Percentiles rank a stretch among this genome's conserved stretches.
phyloP scores from a whole-genome alignment of 345 rosid genomes.

The Arabis hirsuta region DNA sequence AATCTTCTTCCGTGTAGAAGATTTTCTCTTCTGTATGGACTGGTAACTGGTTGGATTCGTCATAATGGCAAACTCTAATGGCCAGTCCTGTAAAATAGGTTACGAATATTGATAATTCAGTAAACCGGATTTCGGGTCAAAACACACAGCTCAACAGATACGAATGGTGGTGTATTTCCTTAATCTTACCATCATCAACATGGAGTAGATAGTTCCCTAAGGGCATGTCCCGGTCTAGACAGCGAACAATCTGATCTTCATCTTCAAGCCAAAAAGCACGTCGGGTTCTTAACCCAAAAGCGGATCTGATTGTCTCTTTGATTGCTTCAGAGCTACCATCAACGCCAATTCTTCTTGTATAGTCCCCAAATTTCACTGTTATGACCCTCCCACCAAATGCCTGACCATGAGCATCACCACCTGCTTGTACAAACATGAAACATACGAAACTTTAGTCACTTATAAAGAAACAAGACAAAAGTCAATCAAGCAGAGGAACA shows the following conservation, averaged over 20 bases:
- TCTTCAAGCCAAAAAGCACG: slow-evolving; percentile 99
- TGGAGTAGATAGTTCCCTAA: slow-evolving; percentile 82
- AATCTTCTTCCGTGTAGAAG: slow-evolving; percentile 90
- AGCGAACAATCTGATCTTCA: slow-evolving; percentile 82
- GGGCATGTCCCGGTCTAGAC: slow-evolving; percentile 96
- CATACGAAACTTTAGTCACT: slow-evolving; percentile 3
- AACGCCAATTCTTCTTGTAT: slow-evolving; percentile 85
- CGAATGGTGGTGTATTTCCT: background rate
- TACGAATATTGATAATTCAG: slow-evolving; percentile 22
- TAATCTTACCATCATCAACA: slow-evolving; percentile 79
- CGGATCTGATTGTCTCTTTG: slow-evolving; percentile 82
- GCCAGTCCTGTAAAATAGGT: slow-evolving; percentile 57
- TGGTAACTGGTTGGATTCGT: slow-evolving; percentile 79
- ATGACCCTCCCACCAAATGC: slow-evolving; percentile 88
- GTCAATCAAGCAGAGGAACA: background rate
- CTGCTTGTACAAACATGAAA: slow-evolving; percentile 46
- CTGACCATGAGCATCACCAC: slow-evolving; percentile 61
- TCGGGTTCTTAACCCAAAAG: slow-evolving; percentile 83
- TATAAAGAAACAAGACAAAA: background rate
- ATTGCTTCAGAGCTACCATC: slow-evolving; percentile 91
- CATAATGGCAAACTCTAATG: slow-evolving; percentile 80
- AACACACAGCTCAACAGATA: slow-evolving; percentile 4
- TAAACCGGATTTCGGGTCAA: background rate
- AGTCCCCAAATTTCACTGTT: slow-evolving; percentile 87
- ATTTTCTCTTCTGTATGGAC: slow-evolving; percentile 87